Evolutionary conservation across 345 rosid genomes (phyloP).

Genomic region (Triadica sebifera): DNA sequence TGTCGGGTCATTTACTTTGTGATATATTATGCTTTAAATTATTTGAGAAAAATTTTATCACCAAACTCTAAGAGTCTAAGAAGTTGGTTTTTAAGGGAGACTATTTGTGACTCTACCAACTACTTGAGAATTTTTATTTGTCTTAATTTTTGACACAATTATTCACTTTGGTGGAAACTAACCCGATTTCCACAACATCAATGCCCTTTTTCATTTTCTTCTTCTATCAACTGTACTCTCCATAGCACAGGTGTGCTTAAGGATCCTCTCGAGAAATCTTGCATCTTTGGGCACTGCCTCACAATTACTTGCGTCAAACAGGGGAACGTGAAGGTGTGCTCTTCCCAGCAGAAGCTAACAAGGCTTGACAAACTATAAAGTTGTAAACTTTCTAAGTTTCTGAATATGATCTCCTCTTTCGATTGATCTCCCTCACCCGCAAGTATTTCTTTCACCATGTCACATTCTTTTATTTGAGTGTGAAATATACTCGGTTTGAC

Average conservation of each 20-base stretch:
- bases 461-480: constrained; percentile 8
- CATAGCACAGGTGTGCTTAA: neutral
- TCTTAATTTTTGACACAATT: too few species aligned
- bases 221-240: neutral
- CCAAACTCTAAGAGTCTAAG: too few species aligned
- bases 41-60: too few species aligned
- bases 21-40: too few species aligned
- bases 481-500: too few species aligned
- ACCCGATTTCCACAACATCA: too few species aligned
- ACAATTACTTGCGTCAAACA: neutral
- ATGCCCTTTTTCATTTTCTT: neutral
- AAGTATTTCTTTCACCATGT: constrained; percentile 12
- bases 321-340: constrained; percentile 5
- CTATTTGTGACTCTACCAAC: too few species aligned
- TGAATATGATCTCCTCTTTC: neutral
- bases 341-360: neutral
- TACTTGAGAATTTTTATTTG: too few species aligned
- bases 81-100: too few species aligned
- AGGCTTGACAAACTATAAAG: constrained; percentile 7
- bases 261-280: constrained; percentile 1
- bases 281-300: neutral
- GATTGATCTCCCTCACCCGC: too few species aligned
- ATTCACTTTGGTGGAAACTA: too few species aligned
- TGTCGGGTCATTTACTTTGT: too few species aligned
- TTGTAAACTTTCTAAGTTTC: neutral